Evolutionary conservation across 2,329 filamentous ascomycete species (phyloP), one percentile per base, ranked within the genome.

Genomic region (Sporothrix pallida): DNA sequence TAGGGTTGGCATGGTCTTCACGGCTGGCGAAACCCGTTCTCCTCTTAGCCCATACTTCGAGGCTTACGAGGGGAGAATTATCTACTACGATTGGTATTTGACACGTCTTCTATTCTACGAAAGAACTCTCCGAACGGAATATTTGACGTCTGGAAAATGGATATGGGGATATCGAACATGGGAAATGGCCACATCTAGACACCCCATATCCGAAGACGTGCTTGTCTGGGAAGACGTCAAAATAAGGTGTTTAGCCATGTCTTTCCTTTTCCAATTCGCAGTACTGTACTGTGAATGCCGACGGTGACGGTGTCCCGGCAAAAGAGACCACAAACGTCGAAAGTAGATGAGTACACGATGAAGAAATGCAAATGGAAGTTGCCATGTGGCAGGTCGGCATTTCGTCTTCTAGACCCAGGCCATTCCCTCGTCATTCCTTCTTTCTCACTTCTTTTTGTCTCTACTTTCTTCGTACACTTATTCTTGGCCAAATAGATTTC

Each of bases 171-270:
- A 37, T 37, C 31, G 31, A 37, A 37, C 31, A 7, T 9, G 42
- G 42, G 20, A 48, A 65, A 48, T 67, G 42, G 44, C 62, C 62
- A 67, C n/a, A 44, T 26, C 62, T 67, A 48, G 62, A 67, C n/a
- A 37, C 20, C 58, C 31, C 31, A 44, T 17, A 37, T 17, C 31
- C 9, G 42, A 17, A 62, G 54, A 62, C 58, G 13, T 8, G 23
- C 23, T 23, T 37, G 23, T 46, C 52, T 26, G 37, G 56, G 26
- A 37, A 60, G 20, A 6, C 8, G 56, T 60, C 26, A n/a, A 60
- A n/a, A 60, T 37, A 60, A 60, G 56, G 56, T 60, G 26, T 60
- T n/a, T 37, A 9, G 26, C 26, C 3, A 15, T 10, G 9, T 50
- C 13, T 17, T 17, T 60, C n/a, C 37, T 37, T 31, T 26, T 8